phyloP scores from a whole-genome alignment of 108 stramenopile genomes.

The Epithemia pelagica region DNA sequence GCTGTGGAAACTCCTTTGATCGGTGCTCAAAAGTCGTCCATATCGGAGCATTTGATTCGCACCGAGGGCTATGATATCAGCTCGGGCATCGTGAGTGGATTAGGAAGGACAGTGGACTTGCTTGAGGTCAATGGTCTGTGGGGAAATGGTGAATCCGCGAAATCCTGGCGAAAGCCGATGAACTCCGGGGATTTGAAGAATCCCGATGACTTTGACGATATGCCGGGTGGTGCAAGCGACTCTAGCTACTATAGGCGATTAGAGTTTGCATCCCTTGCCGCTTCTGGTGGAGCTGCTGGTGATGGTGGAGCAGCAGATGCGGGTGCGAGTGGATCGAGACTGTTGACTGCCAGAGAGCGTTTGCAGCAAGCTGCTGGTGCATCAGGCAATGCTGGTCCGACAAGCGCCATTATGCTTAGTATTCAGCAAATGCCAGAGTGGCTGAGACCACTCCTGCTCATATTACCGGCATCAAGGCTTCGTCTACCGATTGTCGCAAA shows the following conservation, averaged over 20 bases:
- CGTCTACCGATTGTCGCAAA: slow-evolving; percentile 59
- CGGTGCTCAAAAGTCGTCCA: slow-evolving; percentile 59
- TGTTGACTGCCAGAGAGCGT: slow-evolving; percentile 63
- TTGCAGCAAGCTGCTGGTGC: slow-evolving; percentile 17
- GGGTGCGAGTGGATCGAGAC: slow-evolving; percentile 37
- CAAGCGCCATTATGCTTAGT: slow-evolving; percentile 41
- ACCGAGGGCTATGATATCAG: slow-evolving; percentile 73
- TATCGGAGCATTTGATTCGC: slow-evolving; percentile 74
- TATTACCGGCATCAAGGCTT: slow-evolving; percentile 60
- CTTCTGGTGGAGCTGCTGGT: slow-evolving; percentile 24
- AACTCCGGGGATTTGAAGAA: slow-evolving; percentile 4
- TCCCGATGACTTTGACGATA: slow-evolving; percentile 30
- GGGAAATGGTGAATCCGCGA: slow-evolving; percentile 45
- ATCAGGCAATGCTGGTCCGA: slow-evolving; percentile 17
- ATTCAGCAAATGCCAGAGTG: slow-evolving; percentile 78
- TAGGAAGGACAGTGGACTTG: slow-evolving; percentile 66
- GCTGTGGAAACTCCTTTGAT: slow-evolving; percentile 28
- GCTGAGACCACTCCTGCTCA: slow-evolving; percentile 58
- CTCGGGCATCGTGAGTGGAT: slow-evolving; percentile 68
- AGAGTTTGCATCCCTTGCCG: slow-evolving; percentile 35
- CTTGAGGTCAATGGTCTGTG: slow-evolving; percentile 70
- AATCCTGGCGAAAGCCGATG: not conserved
- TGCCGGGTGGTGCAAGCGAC: slow-evolving; percentile 74
- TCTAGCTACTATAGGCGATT: slow-evolving; percentile 55
- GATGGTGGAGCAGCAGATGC: slow-evolving; percentile 21